Conservation (phyloP, 2,329 filamentous ascomycete genomes). For the Colletotrichum karsti region DNA sequence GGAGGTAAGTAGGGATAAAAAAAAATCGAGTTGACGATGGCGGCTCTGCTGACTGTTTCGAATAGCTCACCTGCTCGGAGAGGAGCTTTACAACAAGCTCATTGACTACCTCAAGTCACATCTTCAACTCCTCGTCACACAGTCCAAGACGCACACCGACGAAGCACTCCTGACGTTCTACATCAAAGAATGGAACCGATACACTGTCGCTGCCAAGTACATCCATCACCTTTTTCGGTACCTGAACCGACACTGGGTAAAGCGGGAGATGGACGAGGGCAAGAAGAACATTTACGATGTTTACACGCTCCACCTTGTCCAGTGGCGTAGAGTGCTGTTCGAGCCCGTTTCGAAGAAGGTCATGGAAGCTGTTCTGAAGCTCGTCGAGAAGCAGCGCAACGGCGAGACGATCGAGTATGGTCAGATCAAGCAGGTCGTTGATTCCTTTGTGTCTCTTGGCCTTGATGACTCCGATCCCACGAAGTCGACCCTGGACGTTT, state of each 20-base stretch:
- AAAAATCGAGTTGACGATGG: not conserved
- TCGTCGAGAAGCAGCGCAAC: slow-evolving; percentile 96
- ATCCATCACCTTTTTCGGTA: slow-evolving; percentile 98
- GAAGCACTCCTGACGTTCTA: slow-evolving; percentile 93
- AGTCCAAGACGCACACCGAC: slow-evolving; percentile 83
- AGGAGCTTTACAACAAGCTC: slow-evolving; percentile 93
- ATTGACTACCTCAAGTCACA: slow-evolving; percentile 85
- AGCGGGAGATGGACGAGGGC: slow-evolving; percentile 97
- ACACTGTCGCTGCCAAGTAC: slow-evolving; percentile 95
- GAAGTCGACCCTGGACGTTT: slow-evolving; percentile 95
- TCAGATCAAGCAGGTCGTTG: slow-evolving; percentile 96
- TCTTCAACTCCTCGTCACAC: slow-evolving; percentile 73
- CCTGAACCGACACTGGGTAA: slow-evolving; percentile 98
- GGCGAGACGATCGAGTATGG: slow-evolving; percentile 97
- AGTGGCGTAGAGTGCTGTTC: slow-evolving; percentile 95
- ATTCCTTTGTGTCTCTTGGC: slow-evolving; percentile 94
- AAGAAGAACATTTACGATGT: slow-evolving; percentile 99
- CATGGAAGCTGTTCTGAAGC: slow-evolving; percentile 92
- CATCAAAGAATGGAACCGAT: slow-evolving; percentile 95
- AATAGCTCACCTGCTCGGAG: slow-evolving; percentile 88
- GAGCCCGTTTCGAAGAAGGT: slow-evolving; percentile 84
- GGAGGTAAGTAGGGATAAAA: slow-evolving; percentile 64
- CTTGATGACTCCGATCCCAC: slow-evolving; percentile 92
- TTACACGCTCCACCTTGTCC: slow-evolving; percentile 94
- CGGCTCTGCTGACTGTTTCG: slow-evolving; percentile 13